phyloP scores from a whole-genome alignment of 208 protist species.

The Lotmaria passim region DNA sequence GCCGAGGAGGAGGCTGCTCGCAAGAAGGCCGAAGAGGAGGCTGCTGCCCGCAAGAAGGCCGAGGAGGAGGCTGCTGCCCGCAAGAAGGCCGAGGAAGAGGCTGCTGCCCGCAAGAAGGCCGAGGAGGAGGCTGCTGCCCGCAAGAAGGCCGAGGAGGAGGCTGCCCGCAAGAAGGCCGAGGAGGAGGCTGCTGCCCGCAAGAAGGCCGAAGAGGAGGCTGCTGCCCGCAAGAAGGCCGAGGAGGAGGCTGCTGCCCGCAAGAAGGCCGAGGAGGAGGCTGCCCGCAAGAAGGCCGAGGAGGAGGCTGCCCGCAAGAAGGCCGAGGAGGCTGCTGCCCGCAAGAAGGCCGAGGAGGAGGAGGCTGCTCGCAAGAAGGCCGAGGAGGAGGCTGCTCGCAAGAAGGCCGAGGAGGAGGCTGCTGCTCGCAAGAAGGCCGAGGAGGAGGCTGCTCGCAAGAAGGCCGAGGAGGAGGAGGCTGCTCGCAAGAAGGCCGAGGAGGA shows the following conservation, averaged over 20 bases:
- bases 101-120: constrained; percentile 1
- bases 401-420: constrained; percentile 2
- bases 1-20: constrained; percentile 1
- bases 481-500: constrained; percentile 23
- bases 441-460: neutral
- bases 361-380: constrained; percentile 10
- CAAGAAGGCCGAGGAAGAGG: constrained; percentile 16
- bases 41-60: constrained; percentile 13
- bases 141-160: constrained; percentile 2
- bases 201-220: constrained; percentile 26
- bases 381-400: neutral
- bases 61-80: constrained; percentile 24
- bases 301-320: neutral
- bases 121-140: neutral
- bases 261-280: constrained; percentile 10
- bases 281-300: neutral
- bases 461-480: constrained; percentile 19
- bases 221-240: constrained; percentile 9
- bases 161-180: constrained; percentile 4
- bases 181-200: constrained; percentile 7
- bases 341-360: constrained; percentile 26
- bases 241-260: constrained; percentile 5
- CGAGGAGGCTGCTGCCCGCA: constrained; percentile 13
- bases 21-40: constrained; percentile 10
- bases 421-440: neutral